Percentiles rank a stretch among this genome's conserved stretches.
Evolutionary conservation across 176 grass and related monocot genomes (phyloP).

Genomic region (Rhynchospora breviuscula): DNA sequence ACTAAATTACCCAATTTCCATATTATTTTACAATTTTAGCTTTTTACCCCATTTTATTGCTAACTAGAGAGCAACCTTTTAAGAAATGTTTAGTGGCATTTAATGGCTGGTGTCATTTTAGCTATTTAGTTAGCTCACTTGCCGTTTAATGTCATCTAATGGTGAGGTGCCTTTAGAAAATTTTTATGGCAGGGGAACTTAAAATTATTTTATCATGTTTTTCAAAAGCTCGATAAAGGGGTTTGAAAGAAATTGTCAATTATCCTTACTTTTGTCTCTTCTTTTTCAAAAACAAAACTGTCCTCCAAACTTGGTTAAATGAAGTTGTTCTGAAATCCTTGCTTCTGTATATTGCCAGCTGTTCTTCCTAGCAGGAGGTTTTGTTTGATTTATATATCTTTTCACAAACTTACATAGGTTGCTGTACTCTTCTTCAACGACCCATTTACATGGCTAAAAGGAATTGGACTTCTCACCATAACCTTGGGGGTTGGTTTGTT

Average conservation of each 20-base stretch:
- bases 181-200: no score
- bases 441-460: conserved; percentile 93
- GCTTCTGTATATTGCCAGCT: background rate
- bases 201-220: no score
- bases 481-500: conserved; percentile 85
- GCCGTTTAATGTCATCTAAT: no score
- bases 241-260: background rate
- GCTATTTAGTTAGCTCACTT: no score
- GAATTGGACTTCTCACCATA: conserved; percentile 61
- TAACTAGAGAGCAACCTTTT: no score
- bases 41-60: background rate
- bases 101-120: no score
- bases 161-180: no score
- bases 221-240: background rate
- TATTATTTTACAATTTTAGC: background rate
- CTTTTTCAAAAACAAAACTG: background rate
- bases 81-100: no score
- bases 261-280: background rate
- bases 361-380: background rate
- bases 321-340: background rate
- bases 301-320: background rate
- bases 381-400: conserved; percentile 5
- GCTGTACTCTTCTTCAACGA: conserved; percentile 92
- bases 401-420: conserved; percentile 48
- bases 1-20: no score